Base-by-base conservation (phyloP, 2,329 filamentous ascomycete genomes). In the Reticulascus tulasneorum region DNA sequence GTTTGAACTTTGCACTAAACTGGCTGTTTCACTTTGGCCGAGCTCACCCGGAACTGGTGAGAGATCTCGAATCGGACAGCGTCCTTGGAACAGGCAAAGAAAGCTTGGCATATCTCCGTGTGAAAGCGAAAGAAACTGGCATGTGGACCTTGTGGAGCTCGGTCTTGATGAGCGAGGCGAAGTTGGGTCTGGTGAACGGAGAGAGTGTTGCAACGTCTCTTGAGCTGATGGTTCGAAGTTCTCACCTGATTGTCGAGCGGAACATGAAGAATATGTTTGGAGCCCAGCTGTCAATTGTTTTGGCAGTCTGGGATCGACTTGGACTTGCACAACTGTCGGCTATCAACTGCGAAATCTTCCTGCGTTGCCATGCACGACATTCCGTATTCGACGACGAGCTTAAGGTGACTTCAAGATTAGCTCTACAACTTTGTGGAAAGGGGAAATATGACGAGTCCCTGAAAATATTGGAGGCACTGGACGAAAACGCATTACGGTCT, bases 1-100 rank as follows among this genome's bases (percentile, higher is more conserved):
- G 93, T 55, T 72, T 98, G 38, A 97, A 96, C 59, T 97, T 94
- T 62, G 86, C 89, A 21, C 76, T 98, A 43, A 94, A 89, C 54
- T 98, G 93, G 93, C 71, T 97, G 4, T 94, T 94, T 52, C 88
- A 96, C 54, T 94, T 96, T 50, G 85, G 84, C n/a, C 86, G 88
- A 52, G 80, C 86, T 1, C 89, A 91, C 49, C 86, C 89, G 0
- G 72, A 79, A 35, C 73, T 88, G n/a, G 79, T 89, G 47, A 76
- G 71, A 31, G 76, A 81, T 33, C 69, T 84, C 6, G 83, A 82
- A 44, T 81, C 83, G 24, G 81, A 76, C 50, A 86, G 79, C 38
- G 81, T 88, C 70, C 67, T 89, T 8, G 86, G 83, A 0, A 82
- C 80, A 22, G 86, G 89, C 35, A 84, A 84, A 47, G 89, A 96